Evolutionary conservation across 768 basidiomycete species (phyloP).

Genomic region (Mycena indigotica): DNA sequence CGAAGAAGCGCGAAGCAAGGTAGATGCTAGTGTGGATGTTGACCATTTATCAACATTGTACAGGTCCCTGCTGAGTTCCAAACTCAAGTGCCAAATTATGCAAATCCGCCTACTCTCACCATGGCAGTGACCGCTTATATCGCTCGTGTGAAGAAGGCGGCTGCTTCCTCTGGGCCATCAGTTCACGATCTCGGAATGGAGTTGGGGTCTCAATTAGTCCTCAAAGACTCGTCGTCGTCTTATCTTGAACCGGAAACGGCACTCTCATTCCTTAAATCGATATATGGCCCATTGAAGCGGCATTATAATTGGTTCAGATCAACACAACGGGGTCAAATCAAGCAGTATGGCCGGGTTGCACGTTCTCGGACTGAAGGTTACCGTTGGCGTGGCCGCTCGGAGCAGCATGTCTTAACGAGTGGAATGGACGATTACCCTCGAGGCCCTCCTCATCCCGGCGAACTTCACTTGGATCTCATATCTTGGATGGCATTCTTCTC

Average conservation of each 20-base stretch:
- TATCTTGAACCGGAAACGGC: constrained; percentile 63
- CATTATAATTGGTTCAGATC: constrained; percentile 97
- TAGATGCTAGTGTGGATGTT: constrained; percentile 26
- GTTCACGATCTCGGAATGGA: constrained; percentile 69
- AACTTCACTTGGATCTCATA: constrained; percentile 90
- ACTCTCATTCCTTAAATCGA: constrained; percentile 68
- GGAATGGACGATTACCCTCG: constrained; percentile 98
- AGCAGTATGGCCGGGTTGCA: constrained; percentile 81
- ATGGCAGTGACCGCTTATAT: constrained; percentile 95
- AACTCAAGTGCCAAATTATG: constrained; percentile 90
- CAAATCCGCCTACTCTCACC: constrained; percentile 92
- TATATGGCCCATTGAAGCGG: constrained; percentile 81
- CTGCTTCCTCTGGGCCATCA: constrained; percentile 47
- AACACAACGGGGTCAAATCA: constrained; percentile 92
- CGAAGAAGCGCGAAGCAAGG: constrained; percentile 94
- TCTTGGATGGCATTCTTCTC: constrained; percentile 98
- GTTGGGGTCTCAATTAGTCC: constrained; percentile 52
- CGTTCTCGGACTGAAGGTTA: constrained; percentile 91
- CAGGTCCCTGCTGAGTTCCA: constrained; percentile 89
- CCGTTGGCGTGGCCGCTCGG: constrained; percentile 90
- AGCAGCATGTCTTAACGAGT: constrained; percentile 85
- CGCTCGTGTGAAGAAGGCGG: constrained; percentile 57
- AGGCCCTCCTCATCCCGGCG: constrained; percentile 85
- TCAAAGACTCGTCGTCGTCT: constrained; percentile 32
- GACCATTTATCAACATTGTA: not conserved